phyloP scores from a whole-genome alignment of 768 basidiomycete species.

The Coprinopsis strossmayeri region DNA sequence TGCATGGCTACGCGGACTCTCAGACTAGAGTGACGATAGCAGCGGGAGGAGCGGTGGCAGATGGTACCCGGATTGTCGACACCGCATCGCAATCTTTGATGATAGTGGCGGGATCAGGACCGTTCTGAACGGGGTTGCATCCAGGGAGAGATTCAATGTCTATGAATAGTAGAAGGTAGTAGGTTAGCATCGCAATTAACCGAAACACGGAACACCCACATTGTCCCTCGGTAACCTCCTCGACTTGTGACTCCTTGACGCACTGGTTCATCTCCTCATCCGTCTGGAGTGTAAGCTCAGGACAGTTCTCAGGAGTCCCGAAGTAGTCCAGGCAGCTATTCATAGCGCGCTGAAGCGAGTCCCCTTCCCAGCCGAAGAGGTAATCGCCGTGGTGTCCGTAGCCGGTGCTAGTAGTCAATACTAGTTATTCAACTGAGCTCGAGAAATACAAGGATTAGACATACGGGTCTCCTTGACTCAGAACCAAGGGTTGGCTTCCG shows the following conservation, averaged over 20 bases:
- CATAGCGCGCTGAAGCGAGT: slow-evolving; percentile 9
- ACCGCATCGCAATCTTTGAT: slow-evolving; percentile 3
- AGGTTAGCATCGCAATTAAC: background rate
- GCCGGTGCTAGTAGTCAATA: slow-evolving; percentile 2
- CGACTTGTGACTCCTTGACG: background rate
- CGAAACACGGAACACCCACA: background rate
- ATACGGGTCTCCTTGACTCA: slow-evolving; percentile 10
- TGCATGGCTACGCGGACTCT: background rate
- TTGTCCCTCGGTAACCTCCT: slow-evolving; percentile 7
- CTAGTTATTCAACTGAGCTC: too few relatives aligned
- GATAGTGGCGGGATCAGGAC: slow-evolving; percentile 8
- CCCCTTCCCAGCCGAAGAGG: slow-evolving; percentile 10
- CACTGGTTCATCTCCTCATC: slow-evolving; percentile 9
- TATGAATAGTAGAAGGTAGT: background rate
- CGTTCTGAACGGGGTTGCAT: slow-evolving; percentile 9
- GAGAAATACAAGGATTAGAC: too few relatives aligned
- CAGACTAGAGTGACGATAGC: background rate
- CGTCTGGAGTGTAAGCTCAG: slow-evolving; percentile 5
- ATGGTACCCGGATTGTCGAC: slow-evolving; percentile 2
- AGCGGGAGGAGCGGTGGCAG: background rate
- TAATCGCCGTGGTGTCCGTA: slow-evolving; percentile 9
- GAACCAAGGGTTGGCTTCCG: slow-evolving; percentile 6
- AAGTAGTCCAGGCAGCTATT: slow-evolving; percentile 6
- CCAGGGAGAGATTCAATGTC: slow-evolving; percentile 5
- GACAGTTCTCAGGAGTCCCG: slow-evolving; percentile 3